phyloP scores from a whole-genome alignment of 129 eudicot genomes.

The Silybum marianum region DNA sequence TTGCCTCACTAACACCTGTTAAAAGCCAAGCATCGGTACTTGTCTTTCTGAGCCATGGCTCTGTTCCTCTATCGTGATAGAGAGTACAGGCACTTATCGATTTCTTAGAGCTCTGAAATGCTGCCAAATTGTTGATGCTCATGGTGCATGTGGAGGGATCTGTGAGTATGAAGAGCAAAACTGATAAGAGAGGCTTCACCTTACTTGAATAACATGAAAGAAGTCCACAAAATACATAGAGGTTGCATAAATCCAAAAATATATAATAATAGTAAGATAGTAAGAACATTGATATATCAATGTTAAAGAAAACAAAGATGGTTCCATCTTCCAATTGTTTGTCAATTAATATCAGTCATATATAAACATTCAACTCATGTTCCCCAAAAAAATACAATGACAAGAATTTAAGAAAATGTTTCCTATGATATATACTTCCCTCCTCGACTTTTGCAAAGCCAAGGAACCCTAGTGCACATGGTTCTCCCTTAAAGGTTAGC shows the following conservation, averaged over 20 bases:
- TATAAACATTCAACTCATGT: not conserved
- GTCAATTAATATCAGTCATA: not conserved
- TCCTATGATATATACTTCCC: not conserved
- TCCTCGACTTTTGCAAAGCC: not conserved
- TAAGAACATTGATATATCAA: not conserved
- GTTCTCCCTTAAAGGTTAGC: not conserved
- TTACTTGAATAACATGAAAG: constrained; percentile 1
- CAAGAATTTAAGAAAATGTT: not conserved
- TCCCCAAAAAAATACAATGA: not conserved
- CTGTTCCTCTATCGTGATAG: constrained; percentile 93
- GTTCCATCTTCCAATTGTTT: not conserved
- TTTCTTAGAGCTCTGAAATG: constrained; percentile 67
- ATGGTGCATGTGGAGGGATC: constrained; percentile 86
- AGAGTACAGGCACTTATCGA: constrained; percentile 77
- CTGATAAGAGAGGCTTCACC: not conserved
- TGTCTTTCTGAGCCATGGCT: constrained; percentile 91
- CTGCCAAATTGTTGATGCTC: constrained; percentile 56
- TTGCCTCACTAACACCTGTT: constrained; percentile 82
- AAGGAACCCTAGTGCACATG: not conserved
- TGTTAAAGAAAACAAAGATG: not conserved
- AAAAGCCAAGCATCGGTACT: constrained; percentile 99
- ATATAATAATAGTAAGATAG: not conserved
- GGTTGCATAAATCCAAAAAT: constrained; percentile 16
- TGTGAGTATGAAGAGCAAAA: constrained; percentile 29
- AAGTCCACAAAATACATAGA: not conserved